phyloP scores from a whole-genome alignment of 176 grass and related monocot genomes.

The Zoysia pacifica region DNA sequence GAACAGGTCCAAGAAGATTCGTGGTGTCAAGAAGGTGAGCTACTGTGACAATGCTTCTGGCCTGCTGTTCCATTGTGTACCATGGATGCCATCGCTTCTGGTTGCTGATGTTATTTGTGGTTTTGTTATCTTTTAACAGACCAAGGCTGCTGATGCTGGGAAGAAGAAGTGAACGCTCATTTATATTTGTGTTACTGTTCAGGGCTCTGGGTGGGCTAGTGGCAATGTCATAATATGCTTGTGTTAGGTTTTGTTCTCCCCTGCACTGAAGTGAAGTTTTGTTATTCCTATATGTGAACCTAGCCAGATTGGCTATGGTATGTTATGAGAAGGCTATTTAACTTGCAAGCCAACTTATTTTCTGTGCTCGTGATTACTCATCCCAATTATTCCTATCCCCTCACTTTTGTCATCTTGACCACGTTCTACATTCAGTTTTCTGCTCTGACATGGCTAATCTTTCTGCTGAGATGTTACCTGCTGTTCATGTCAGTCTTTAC shows the following conservation, averaged over 20 bases:
- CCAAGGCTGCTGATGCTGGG: slow-evolving; percentile 68
- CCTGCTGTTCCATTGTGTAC: not conserved
- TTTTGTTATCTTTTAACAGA: slow-evolving; percentile 36
- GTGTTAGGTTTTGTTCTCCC: slow-evolving; percentile 27
- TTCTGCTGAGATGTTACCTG: not conserved
- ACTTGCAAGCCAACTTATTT: slow-evolving; percentile 22
- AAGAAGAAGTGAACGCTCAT: slow-evolving; percentile 66
- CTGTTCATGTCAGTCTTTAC: too few species aligned
- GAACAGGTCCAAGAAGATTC: slow-evolving; percentile 77
- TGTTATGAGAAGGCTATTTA: slow-evolving; percentile 35
- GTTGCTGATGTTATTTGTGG: not conserved
- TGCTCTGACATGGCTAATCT: not conserved
- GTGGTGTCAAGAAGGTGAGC: slow-evolving; percentile 75
- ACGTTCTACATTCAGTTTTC: not conserved
- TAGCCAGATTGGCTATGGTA: slow-evolving; percentile 31
- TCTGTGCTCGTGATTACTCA: not conserved
- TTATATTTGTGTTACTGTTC: slow-evolving; percentile 22
- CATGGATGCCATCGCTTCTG: not conserved
- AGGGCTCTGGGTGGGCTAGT: slow-evolving; percentile 23
- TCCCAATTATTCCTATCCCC: not conserved
- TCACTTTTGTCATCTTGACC: not conserved
- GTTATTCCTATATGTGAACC: slow-evolving; percentile 33
- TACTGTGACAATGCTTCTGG: not conserved
- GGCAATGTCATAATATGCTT: slow-evolving; percentile 28
- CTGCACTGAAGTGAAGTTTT: slow-evolving; percentile 34